Evolutionary conservation across 2,329 filamentous ascomycete genomes (phyloP), one percentile per base, ranked within the genome.

Genomic region (Beauveria sp.): DNA sequence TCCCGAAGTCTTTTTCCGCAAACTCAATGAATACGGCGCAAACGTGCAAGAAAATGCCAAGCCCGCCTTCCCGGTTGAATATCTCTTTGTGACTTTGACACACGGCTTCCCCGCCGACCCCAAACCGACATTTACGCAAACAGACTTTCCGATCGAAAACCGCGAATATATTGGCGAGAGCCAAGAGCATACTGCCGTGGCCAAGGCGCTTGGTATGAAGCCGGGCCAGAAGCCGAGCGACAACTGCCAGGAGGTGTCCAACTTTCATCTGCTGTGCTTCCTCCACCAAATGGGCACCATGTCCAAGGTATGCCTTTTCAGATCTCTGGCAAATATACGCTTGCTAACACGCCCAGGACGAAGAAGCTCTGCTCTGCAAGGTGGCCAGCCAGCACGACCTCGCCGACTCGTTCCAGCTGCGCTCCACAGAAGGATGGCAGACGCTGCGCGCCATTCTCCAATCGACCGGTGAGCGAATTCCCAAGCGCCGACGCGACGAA

Each of bases 1-100:
- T 24, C 94, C 94, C 1, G 94, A 99, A 70, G 93, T 99, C 5
- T 99, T 97, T 76, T 99, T 96, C 77, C 86, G 93, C 64, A 87
- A 85, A 67, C 91, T 96, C 74, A 99, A 99, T 74, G 93, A 99
- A 73, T 96, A 99, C 71, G 92, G 92, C 40, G 91, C 89, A 65
- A 96, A 93, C 67, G 94, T 97, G 8, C 94, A 97, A 72, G 91
- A 97, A 74, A 97, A 96, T 68, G 94, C 94, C 26, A 97, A 97
- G 72, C 94, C 94, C 0, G 87, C 90, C 51, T 99, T 99, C 73
- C 94, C 94, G 0, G 92, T 97, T 54, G 94, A 99, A 72, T 99
- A 97, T 72, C 83, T 99, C 40, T 87, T 97, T 61, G 91, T 97
- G 63, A 97, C 94, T 9, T 82, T 99, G 64, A 99, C 94, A 1